Evolutionary conservation across 345 rosid species (phyloP).

Genomic region (Populus ilicifolia): DNA sequence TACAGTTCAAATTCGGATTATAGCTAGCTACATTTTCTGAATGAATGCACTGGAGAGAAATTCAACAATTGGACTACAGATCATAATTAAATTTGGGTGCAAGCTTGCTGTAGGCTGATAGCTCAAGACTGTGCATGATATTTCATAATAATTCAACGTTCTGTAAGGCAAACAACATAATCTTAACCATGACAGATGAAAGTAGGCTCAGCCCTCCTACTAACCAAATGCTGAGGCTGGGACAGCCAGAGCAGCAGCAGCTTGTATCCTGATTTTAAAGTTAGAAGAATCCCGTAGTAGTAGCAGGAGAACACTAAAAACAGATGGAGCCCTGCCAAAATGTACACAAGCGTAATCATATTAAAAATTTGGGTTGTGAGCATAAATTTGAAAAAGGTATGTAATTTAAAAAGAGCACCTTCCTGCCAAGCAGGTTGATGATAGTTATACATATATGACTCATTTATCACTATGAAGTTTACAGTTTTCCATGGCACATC

Average conservation of each 20-base stretch:
- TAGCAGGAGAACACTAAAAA: constrained; percentile 73
- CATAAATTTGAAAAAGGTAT: not conserved
- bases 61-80: too few species aligned
- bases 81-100: too few species aligned
- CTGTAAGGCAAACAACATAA: not conserved
- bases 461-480: constrained; percentile 6
- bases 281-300: constrained; percentile 88
- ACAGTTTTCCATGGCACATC: not conserved
- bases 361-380: not conserved
- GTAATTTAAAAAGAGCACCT: not conserved
- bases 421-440: not conserved
- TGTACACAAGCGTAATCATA: not conserved
- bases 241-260: constrained; percentile 90
- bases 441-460: not conserved
- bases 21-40: too few species aligned
- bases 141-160: too few species aligned
- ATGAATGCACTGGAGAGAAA: too few species aligned
- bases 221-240: constrained; percentile 63
- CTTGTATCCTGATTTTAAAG: constrained; percentile 94
- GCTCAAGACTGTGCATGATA: too few species aligned
- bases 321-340: constrained; percentile 79
- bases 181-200: constrained; percentile 8
- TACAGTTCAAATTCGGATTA: not conserved
- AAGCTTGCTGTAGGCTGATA: too few species aligned
- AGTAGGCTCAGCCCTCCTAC: constrained; percentile 20